Evolutionary conservation across 2,329 filamentous ascomycete species (phyloP).

Genomic region (Colletotrichum graminicola): DNA sequence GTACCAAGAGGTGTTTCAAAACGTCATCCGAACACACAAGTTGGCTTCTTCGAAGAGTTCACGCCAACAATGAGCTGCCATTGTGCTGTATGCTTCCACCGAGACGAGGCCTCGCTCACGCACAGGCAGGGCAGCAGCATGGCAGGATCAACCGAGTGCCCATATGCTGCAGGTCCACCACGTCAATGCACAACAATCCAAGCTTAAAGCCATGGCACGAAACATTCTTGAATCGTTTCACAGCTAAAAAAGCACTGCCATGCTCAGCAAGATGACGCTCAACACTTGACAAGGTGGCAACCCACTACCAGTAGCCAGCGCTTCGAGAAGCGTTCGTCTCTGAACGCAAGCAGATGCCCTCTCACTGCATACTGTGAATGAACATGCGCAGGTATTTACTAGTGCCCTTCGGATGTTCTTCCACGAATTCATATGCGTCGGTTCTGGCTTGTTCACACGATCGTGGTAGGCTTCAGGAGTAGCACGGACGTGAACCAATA

Average conservation of each 20-base stretch:
- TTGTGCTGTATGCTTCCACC: constrained; percentile 14
- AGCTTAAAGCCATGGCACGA: constrained; percentile 19
- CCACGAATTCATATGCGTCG: not conserved
- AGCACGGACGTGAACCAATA: not conserved
- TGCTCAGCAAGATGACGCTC: constrained; percentile 1
- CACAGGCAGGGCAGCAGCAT: constrained; percentile 6
- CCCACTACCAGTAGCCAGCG: not conserved
- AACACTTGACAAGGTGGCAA: not conserved
- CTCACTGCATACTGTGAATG: constrained; percentile 1
- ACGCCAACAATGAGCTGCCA: not conserved
- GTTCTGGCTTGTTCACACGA: not conserved
- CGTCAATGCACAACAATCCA: constrained; percentile 27
- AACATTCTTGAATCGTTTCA: constrained; percentile 36
- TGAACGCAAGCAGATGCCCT: constrained; percentile 2
- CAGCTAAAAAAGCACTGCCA: constrained; percentile 13
- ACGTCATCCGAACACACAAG: constrained; percentile 35
- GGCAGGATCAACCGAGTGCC: constrained; percentile 10
- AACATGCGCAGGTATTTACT: not conserved
- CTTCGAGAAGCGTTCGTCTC: constrained; percentile 32
- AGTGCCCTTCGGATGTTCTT: not conserved
- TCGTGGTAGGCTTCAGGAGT: not conserved
- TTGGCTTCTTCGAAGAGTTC: not conserved
- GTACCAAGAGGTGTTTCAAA: constrained; percentile 16
- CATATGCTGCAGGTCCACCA: constrained; percentile 17
- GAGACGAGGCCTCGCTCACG: not conserved